Evolutionary conservation across 148 eudicot genomes (phyloP).

Genomic region (Salicornia ramosissima): DNA sequence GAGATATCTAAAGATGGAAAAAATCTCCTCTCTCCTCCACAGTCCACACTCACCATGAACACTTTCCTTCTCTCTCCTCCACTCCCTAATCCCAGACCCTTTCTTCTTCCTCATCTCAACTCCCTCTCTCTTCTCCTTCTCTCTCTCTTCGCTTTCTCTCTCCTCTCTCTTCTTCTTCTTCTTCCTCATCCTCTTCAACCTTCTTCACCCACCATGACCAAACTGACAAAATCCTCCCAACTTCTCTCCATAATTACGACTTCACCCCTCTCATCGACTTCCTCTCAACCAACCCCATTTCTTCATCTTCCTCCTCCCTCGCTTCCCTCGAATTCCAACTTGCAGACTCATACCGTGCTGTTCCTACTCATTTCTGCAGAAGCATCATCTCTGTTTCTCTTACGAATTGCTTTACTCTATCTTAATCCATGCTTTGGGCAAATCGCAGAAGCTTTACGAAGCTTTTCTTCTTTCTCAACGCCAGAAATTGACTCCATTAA

Average conservation of each 20-base stretch:
- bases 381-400: constrained; percentile 71
- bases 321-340: constrained; percentile 52
- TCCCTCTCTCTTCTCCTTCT: constrained; percentile 18
- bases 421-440: constrained; percentile 74
- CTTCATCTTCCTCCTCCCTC: constrained; percentile 38
- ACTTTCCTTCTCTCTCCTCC: constrained; percentile 53
- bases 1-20: too few relatives aligned
- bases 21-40: too few relatives aligned
- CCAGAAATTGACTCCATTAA: constrained; percentile 58
- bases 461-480: constrained; percentile 74
- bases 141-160: constrained; percentile 20
- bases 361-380: constrained; percentile 70
- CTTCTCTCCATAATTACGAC: constrained; percentile 45
- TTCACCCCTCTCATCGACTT: constrained; percentile 69
- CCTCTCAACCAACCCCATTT: constrained; percentile 38
- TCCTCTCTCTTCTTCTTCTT: constrained; percentile 14
- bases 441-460: constrained; percentile 74
- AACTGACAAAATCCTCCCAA: constrained; percentile 26
- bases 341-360: constrained; percentile 71
- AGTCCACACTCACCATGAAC: too few relatives aligned
- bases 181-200: constrained; percentile 18
- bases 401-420: constrained; percentile 74
- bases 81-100: constrained; percentile 18
- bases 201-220: constrained; percentile 13
- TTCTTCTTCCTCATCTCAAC: constrained; percentile 32